Evolutionary conservation across 306 rosid species (phyloP).

Genomic region (Rosa chinensis): DNA sequence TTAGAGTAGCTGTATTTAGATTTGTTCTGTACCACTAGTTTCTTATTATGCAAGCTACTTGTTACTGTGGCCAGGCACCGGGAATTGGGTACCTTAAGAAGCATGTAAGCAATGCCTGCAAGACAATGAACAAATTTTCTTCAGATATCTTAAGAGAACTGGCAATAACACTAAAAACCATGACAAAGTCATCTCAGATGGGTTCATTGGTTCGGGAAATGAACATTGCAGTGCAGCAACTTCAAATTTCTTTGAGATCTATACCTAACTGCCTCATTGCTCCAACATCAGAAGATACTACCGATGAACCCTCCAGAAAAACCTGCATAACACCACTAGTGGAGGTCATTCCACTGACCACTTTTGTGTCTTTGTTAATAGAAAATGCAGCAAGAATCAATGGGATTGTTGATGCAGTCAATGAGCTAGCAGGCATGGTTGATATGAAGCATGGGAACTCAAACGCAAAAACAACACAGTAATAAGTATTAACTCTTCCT

Average conservation of each 20-base stretch:
- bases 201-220: constrained; percentile 42
- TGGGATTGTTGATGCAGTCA: constrained; percentile 52
- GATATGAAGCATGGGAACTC: constrained; percentile 8
- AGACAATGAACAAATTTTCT: constrained; percentile 34
- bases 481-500: neutral
- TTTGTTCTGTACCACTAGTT: neutral
- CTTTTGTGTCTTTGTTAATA: constrained; percentile 51
- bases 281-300: neutral
- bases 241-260: constrained; percentile 42
- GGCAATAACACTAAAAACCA: constrained; percentile 39
- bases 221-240: constrained; percentile 54
- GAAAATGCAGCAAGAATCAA: constrained; percentile 61
- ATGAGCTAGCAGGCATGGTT: constrained; percentile 49
- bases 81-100: constrained; percentile 47
- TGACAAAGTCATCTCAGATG: constrained; percentile 59
- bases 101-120: constrained; percentile 37
- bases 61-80: constrained; percentile 18
- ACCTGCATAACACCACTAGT: constrained; percentile 26
- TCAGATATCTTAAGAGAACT: constrained; percentile 55
- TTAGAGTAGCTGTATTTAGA: neutral
- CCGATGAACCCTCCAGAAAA: neutral
- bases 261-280: constrained; percentile 28
- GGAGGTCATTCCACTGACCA: constrained; percentile 56
- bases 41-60: neutral
- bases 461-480: neutral